A percentile compares a stretch with the other conserved stretches of the same genome.
Conservation (phyloP, 257 asterid genomes). For the Anisodus acutangulus region DNA sequence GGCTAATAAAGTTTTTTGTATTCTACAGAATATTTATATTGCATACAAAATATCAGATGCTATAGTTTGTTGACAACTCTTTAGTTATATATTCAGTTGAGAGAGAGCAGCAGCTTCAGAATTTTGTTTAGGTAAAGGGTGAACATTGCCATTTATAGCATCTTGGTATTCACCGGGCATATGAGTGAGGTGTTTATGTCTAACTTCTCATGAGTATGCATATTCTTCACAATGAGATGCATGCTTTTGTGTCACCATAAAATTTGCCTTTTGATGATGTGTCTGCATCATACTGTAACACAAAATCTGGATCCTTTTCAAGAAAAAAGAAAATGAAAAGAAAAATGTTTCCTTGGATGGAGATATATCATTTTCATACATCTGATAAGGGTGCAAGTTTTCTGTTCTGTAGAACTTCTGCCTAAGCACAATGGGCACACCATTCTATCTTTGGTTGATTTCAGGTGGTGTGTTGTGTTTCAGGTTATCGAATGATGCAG, state of each 20-base stretch:
- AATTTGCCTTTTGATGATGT: background rate
- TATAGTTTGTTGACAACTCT: background rate
- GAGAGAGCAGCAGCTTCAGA: background rate
- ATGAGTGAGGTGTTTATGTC: background rate
- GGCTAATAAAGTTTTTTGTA: conserved; percentile 1
- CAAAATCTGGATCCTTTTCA: background rate
- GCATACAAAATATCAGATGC: background rate
- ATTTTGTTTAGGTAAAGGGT: background rate
- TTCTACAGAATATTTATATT: conserved; percentile 10
- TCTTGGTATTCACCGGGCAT: background rate
- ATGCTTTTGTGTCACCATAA: conserved; percentile 15
- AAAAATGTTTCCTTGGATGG: background rate
- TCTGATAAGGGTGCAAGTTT: conserved; percentile 3
- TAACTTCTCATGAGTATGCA: background rate
- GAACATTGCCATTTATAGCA: conserved; percentile 13
- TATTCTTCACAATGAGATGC: background rate
- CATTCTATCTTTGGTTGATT: conserved; percentile 28
- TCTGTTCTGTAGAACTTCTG: conserved; percentile 11
- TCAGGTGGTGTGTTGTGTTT: conserved; percentile 34
- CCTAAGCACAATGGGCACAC: conserved; percentile 13
- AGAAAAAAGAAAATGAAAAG: background rate
- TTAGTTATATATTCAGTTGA: background rate
- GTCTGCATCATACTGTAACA: background rate
- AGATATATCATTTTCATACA: background rate
- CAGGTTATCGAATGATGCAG: conserved; percentile 70